phyloP scores from a whole-genome alignment of 1,284 basidiomycete species.

The Moesziomyces parantarcticus region DNA sequence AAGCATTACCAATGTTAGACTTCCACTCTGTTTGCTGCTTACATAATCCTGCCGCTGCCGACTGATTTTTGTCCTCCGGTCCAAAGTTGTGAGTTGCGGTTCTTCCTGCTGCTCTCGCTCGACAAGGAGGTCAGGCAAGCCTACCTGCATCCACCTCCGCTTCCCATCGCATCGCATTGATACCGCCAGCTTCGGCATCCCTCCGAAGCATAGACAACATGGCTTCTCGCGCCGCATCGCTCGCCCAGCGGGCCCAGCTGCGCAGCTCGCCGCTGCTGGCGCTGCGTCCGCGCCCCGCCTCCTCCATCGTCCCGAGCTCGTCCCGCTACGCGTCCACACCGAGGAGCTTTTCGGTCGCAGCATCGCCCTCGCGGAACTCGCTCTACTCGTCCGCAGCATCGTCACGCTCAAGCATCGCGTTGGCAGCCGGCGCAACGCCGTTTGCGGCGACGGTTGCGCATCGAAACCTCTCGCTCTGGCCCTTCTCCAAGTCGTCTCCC shows the following conservation, averaged over 20 bases:
- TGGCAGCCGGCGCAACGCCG: constrained; percentile 23
- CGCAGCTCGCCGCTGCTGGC: constrained; percentile 22
- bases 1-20: constrained; percentile 1
- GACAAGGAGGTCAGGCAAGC: not conserved
- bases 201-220: constrained; percentile 7
- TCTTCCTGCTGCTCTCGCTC: not conserved
- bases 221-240: constrained; percentile 25
- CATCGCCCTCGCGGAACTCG: constrained; percentile 18
- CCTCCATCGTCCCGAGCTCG: constrained; percentile 4
- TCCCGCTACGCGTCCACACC: not conserved
- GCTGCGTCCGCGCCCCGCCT: constrained; percentile 10
- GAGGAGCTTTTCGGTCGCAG: constrained; percentile 11
- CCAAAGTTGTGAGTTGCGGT: not conserved
- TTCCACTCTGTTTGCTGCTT: not conserved
- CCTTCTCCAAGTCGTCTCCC: constrained; percentile 3
- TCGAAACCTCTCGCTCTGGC: constrained; percentile 26
- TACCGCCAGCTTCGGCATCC: not conserved
- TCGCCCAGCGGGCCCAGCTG: constrained; percentile 25
- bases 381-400: constrained; percentile 24
- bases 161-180: not conserved
- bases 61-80: no score
- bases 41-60: constrained; percentile 4
- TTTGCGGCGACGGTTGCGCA: constrained; percentile 20
- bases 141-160: no score
- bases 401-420: constrained; percentile 13